Base-by-base conservation (phyloP, 345 rosid genomes). In the Rubroshorea leprosula region DNA sequence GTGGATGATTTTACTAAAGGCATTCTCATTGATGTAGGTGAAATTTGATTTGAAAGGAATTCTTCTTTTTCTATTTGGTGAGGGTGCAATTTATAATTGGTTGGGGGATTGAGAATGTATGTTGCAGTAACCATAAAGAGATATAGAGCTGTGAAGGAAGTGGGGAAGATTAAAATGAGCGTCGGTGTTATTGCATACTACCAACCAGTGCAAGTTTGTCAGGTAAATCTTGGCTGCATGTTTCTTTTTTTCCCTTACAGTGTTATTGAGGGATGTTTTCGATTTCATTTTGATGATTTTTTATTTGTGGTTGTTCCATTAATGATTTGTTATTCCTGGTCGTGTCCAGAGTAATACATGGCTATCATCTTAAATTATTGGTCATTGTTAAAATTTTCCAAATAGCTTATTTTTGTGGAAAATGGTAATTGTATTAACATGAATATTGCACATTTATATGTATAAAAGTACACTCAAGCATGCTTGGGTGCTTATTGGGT, bases 151-250 rank as follows among this genome's bases (percentile, higher is more conserved):
- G 74, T 80, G 67, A 86, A 89, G 70, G 87, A 79, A 72, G 78
- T 84, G 21, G 90, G 86, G 62, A 84, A 80, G 56, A 76, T 86
- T 90, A 86, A 77, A 68, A 90, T 90, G 95, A 79, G 66, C 63
- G 80, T 80, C 58, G 77, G 95, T 68, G 67, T 90, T 60, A 61
- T 83, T 76, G 80, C 78, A 17, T 81, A 74, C 72, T 83, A 78
- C 75, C 92, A 80, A 71, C 73, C 72, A 71, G 78, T 86, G 76
- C 92, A 84, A 86, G 82, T 86, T 86, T 90, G 95, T 73, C 95
- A 90, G 92, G 97, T 86, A 75, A 69, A 6, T 24, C 41, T 35
- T 35, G 41, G 41, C 41, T 2, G 12, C 41, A 27, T 47, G 5
- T 16, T 25, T 16, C 44, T 52, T 8, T 31, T 22, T 63, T 24